Evolutionary conservation across 148 eudicot species (phyloP), one percentile per base, ranked within the genome.

Genomic region (Fallopia convolvulus): DNA sequence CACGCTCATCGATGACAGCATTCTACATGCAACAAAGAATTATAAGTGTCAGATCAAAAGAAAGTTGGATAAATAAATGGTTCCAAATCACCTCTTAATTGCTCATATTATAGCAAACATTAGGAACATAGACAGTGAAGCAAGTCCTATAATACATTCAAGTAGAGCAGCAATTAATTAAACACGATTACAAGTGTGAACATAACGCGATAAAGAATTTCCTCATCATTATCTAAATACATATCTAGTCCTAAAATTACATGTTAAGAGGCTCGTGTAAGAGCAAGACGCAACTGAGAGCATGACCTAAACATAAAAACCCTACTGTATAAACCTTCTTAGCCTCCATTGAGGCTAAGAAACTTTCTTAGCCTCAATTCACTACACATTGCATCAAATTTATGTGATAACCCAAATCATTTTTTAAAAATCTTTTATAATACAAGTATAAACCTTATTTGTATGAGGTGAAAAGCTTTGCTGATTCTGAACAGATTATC

Each of bases 1-100:
- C 90, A 80, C 97, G 97, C 60, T 90, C 95, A 76, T 94, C 98
- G 71, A 92, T 86, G 68, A 90, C 50, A 50, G 88, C 78, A 77
- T 94, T 94, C 98, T 94, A 83, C 86, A 87, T 36, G 30, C 41
- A 70, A 50, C 77, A 77, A 77, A 61, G 39, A 33, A 70, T 66
- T 26, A 42, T 18, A 61, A 33, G 74, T 1, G 41, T 66, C 44
- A 36, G 44, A 36, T 36, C 21, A 39, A 36, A 68, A 1, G 40
- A 63, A 12, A 18, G 32, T 58, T 8, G 12, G 9, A 8, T 3
- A 23, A 26, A 52, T 52, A 52, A 5, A 52, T 3, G 6, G 70
- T 61, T 61, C 21, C 30, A 23, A 61, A 8, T 12, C 26, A 2
- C 17, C 5, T 39, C 70, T 26, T 61, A 61, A 21, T 26, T 30